phyloP scores from a whole-genome alignment of 257 asterid species.

The Nicotiana paniculata region DNA sequence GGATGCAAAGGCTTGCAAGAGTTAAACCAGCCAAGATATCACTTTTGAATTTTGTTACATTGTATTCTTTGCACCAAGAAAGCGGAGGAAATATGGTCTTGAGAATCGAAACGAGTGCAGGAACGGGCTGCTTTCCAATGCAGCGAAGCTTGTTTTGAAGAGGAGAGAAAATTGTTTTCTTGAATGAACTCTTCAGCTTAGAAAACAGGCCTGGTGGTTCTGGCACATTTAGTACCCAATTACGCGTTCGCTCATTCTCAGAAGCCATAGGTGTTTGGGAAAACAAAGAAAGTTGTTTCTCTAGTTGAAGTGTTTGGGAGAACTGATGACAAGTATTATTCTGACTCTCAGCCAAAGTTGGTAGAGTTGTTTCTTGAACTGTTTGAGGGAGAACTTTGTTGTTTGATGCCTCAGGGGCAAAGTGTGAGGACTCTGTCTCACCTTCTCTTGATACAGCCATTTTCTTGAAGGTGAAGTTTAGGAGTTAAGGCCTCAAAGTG shows the following conservation, averaged over 20 bases:
- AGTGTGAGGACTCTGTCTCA: constrained; percentile 8
- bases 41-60: constrained; percentile 17
- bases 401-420: neutral
- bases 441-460: constrained; percentile 1
- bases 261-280: constrained; percentile 22
- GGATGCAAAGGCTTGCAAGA: constrained; percentile 45
- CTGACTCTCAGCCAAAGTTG: neutral
- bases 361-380: constrained; percentile 1
- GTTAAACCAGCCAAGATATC: constrained; percentile 39
- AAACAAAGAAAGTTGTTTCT: constrained; percentile 1
- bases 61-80: constrained; percentile 26
- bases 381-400: constrained; percentile 13
- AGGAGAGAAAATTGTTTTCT: neutral
- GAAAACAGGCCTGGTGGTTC: constrained; percentile 21
- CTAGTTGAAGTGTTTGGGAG: constrained; percentile 32
- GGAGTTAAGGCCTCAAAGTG: neutral
- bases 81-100: constrained; percentile 26
- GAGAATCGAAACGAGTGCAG: neutral
- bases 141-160: constrained; percentile 1
- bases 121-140: constrained; percentile 1
- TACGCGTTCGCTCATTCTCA: neutral
- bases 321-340: constrained; percentile 9
- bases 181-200: neutral
- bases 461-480: neutral
- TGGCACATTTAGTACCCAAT: constrained; percentile 33